Conservation (phyloP, 345 rosid genomes). For the Gossypium australe region DNA sequence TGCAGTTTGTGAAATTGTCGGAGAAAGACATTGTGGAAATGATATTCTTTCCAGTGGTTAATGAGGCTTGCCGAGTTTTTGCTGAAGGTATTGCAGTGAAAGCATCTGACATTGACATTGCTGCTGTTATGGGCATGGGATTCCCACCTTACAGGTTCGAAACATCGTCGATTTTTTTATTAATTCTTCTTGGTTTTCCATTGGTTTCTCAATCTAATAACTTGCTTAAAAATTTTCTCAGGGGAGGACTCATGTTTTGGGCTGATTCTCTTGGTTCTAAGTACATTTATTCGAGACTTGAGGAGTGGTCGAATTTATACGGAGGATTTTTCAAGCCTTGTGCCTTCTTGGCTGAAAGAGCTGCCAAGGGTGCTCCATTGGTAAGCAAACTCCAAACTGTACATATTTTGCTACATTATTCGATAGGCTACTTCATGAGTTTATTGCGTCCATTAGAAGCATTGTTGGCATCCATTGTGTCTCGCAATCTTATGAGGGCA, state of each 20-base stretch:
- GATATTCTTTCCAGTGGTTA: slow-evolving; percentile 90
- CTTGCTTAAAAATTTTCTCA: slow-evolving; percentile 24
- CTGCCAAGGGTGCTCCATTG: slow-evolving; percentile 62
- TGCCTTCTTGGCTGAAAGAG: slow-evolving; percentile 76
- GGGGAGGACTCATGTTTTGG: slow-evolving; percentile 98
- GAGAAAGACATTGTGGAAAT: slow-evolving; percentile 91
- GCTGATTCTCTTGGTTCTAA: slow-evolving; percentile 82
- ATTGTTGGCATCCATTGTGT: neutral
- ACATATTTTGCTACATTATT: neutral
- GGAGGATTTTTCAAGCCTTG: slow-evolving; percentile 95
- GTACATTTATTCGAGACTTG: slow-evolving; percentile 61
- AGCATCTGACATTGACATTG: slow-evolving; percentile 90
- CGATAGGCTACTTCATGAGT: neutral
- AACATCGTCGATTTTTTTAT: neutral
- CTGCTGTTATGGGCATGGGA: slow-evolving; percentile 92
- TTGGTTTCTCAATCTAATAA: slow-evolving; percentile 1
- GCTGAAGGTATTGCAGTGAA: slow-evolving; percentile 92
- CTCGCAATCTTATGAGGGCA: neutral
- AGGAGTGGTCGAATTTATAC: slow-evolving; percentile 69
- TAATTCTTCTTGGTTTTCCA: neutral
- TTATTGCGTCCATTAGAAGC: neutral
- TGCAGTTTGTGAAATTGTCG: slow-evolving; percentile 58
- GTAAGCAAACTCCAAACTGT: slow-evolving; percentile 24
- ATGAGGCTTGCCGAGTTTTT: slow-evolving; percentile 89
- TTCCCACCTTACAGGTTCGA: slow-evolving; percentile 86